Evolutionary conservation across 1,139 yeast genomes (phyloP).

Genomic region (Debaryomyces singareniensis): DNA sequence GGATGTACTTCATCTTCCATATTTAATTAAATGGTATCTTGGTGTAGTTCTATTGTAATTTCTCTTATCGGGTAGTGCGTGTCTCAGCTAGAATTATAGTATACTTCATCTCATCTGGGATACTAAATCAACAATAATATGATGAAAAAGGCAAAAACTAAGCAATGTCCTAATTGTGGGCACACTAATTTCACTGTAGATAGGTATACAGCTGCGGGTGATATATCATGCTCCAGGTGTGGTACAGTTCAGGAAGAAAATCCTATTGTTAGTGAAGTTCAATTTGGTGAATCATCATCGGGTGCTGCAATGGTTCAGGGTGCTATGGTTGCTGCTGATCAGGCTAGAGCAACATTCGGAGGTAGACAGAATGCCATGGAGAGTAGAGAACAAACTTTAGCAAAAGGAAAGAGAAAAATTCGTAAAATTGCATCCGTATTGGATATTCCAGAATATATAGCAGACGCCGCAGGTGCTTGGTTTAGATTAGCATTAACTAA

Average conservation of each 20-base stretch:
- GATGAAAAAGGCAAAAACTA: conserved; percentile 11
- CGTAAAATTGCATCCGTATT: conserved; percentile 74
- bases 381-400: conserved; percentile 80
- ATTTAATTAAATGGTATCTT: no score
- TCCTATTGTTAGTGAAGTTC: conserved; percentile 91
- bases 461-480: conserved; percentile 86
- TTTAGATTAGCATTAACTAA: conserved; percentile 78
- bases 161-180: conserved; percentile 28
- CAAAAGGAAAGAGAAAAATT: conserved; percentile 74
- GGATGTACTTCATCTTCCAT: no score
- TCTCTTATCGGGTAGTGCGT: no score
- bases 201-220: conserved; percentile 56
- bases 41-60: no score
- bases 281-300: conserved; percentile 82
- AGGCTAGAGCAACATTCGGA: conserved; percentile 63
- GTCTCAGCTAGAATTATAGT: no score
- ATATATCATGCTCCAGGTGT: conserved; percentile 72
- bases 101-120: no score
- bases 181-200: conserved; percentile 26
- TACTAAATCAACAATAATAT: no score
- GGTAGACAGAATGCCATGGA: conserved; percentile 71
- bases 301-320: conserved; percentile 98
- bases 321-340: conserved; percentile 85
- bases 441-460: conserved; percentile 73
- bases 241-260: conserved; percentile 88